Conservation (phyloP, 768 basidiomycete genomes). For the Cubamyces lactineus region DNA sequence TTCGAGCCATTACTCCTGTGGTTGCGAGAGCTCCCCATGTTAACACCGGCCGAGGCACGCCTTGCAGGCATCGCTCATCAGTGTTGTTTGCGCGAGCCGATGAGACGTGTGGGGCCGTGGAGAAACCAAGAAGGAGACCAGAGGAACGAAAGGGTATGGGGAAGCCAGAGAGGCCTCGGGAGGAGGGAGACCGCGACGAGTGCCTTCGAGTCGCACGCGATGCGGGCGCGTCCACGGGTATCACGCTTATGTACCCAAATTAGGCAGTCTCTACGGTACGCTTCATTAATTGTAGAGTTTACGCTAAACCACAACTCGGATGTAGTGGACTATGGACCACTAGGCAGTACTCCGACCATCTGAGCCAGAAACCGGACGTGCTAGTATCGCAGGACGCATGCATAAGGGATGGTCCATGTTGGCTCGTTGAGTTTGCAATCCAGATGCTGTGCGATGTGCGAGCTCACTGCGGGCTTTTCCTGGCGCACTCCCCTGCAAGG, state of each 20-base stretch:
- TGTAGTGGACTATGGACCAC: too few species aligned
- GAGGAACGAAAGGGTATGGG: constrained; percentile 3
- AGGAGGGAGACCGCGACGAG: constrained; percentile 6
- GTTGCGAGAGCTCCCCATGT: constrained; percentile 44
- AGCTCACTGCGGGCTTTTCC: too few species aligned
- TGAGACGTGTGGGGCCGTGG: background rate
- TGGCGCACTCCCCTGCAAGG: too few species aligned
- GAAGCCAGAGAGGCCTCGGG: constrained; percentile 12
- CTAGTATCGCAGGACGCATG: too few species aligned
- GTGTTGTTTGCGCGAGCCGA: constrained; percentile 1
- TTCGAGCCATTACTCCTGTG: constrained; percentile 67
- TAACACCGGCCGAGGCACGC: constrained; percentile 60
- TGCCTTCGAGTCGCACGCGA: constrained; percentile 20
- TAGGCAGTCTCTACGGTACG: constrained; percentile 2
- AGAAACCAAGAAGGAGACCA: constrained; percentile 7
- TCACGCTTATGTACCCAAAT: constrained; percentile 20
- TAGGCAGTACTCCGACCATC: too few species aligned
- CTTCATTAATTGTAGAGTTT: background rate
- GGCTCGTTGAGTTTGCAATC: background rate
- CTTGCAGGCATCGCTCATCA: constrained; percentile 51
- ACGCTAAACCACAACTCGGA: too few species aligned
- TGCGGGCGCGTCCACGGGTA: background rate
- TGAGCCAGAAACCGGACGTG: too few species aligned
- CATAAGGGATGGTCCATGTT: too few species aligned
- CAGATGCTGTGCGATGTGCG: background rate